These are phyloP conservation scores for Xylaria sp. DNA, from an alignment of 495 filamentous ascomycete species.

Conservation along the genomic window DNA sequence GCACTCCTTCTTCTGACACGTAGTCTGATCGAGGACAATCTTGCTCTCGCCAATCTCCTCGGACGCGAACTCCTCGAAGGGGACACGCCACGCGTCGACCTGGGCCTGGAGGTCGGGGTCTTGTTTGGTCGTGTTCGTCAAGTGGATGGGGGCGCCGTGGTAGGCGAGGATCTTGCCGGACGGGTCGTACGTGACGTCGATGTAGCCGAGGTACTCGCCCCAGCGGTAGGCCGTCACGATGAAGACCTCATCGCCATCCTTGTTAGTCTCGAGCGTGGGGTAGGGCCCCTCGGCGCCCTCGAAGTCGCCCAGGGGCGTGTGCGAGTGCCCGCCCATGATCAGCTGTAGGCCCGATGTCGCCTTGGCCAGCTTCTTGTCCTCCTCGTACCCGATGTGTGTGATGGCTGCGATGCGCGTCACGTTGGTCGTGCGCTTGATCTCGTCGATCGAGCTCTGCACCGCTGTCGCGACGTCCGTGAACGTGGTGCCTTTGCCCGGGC, in stretches of 20 bases:
- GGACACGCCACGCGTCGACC: slow-evolving; percentile 57
- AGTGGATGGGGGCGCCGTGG: slow-evolving; percentile 62
- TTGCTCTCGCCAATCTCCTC: slow-evolving; percentile 55
- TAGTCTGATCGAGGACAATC: slow-evolving; percentile 56
- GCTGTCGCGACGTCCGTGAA: slow-evolving; percentile 58
- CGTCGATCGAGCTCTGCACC: slow-evolving; percentile 60
- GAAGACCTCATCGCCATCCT: slow-evolving; percentile 66
- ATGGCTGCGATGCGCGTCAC: slow-evolving; percentile 63
- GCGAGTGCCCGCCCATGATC: slow-evolving; percentile 66
- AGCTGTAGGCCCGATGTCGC: slow-evolving; percentile 59
- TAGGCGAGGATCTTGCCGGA: slow-evolving; percentile 61
- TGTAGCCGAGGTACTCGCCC: slow-evolving; percentile 67
- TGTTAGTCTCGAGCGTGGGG: slow-evolving; percentile 62
- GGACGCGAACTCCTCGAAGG: slow-evolving; percentile 58
- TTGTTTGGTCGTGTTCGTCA: slow-evolving; percentile 60
- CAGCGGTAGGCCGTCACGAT: slow-evolving; percentile 66
- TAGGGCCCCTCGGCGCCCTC: slow-evolving; percentile 57
- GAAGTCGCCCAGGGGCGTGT: slow-evolving; percentile 63
- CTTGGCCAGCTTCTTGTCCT: slow-evolving; percentile 60
- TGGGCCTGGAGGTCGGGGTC: slow-evolving; percentile 58
- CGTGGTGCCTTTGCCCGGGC: slow-evolving; percentile 55
- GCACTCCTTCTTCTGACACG: slow-evolving; percentile 60
- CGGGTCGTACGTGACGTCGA: slow-evolving; percentile 60
- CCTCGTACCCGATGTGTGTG: slow-evolving; percentile 66
- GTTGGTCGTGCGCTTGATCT: slow-evolving; percentile 55